Base-by-base conservation (phyloP, 2,329 filamentous ascomycete genomes). In the Achaetomium macrosporum region DNA sequence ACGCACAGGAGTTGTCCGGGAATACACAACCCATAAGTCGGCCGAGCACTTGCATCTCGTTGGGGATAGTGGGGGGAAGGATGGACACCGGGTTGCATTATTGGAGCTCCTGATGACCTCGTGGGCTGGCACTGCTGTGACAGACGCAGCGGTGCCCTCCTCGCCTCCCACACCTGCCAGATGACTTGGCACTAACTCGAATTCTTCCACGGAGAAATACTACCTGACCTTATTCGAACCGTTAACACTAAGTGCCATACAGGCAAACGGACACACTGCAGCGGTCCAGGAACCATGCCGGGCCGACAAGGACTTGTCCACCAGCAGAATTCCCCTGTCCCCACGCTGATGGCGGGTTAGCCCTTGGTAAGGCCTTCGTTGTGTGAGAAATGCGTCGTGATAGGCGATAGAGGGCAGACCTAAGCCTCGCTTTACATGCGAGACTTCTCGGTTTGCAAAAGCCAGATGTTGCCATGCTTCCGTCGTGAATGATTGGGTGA, bases 241-340 rank as follows among this genome's bases (percentile, higher is more conserved):
- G 50, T 50, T n/a, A 45, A 55, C 37, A 48, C 47, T 43, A 42
- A 56, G 51, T 49, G 29, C 50, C 25, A 42, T 42, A 56, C 56
- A 54, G 57, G 59, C 56, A 56, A 59, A 58, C 51, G 47, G 51
- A 37, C 39, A 55, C 51, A 49, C 50, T 57, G 57, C 51, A 56
- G 56, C 57, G 47, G 49, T 53, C 47, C 35, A n/a, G 47, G n/a
- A n/a, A n/a, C 36, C 36, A 51, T 44, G 25, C 25, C 50, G 43
- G 40, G 51, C n/a, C n/a, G 17, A 39, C 50, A 29, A 37, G 51
- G 43, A 47, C 16, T 42, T 29, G 42, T 35, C 36, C 47, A 29
- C 56, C 58, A 58, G 60, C 42, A 62, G 60, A 60, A 59, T 62
- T 47, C 51, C 35, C 37, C 42, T 35, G 19, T n/a, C 57, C 52